Percentiles rank a stretch among this genome's conserved stretches.
phyloP scores from a whole-genome alignment of 108 stramenopile genomes.

The Nannochloropsis salina region DNA sequence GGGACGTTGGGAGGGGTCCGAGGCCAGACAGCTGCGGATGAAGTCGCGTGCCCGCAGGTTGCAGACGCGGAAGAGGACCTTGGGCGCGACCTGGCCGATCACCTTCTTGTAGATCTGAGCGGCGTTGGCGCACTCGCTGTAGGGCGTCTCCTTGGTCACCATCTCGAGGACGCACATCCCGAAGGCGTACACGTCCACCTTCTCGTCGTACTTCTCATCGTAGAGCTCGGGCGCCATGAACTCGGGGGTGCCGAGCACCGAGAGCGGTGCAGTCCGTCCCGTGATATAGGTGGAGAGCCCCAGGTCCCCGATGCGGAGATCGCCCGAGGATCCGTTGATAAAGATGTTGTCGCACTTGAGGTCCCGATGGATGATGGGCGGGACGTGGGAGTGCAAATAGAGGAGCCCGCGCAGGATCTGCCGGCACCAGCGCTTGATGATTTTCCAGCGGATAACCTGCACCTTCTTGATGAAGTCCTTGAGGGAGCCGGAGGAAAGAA shows the following conservation, averaged over 20 bases:
- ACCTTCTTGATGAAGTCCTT: conserved; percentile 84
- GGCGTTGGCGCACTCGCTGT: conserved; percentile 72
- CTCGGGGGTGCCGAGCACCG: conserved; percentile 89
- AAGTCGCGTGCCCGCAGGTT: conserved; percentile 72
- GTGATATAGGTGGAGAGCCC: conserved; percentile 78
- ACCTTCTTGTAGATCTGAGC: conserved; percentile 88
- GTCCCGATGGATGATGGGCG: conserved; percentile 97
- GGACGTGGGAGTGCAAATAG: conserved; percentile 92
- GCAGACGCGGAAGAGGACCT: conserved; percentile 66
- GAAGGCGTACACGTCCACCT: conserved; percentile 97
- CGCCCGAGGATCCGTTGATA: conserved; percentile 92
- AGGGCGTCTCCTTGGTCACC: conserved; percentile 89
- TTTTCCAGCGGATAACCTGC: conserved; percentile 89
- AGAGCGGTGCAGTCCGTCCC: conserved; percentile 40
- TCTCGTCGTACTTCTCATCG: conserved; percentile 90
- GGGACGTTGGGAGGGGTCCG: conserved; percentile 57
- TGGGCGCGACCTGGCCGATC: conserved; percentile 71
- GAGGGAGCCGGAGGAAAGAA: conserved; percentile 71
- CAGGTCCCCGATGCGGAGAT: conserved; percentile 92
- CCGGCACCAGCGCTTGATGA: conserved; percentile 87
- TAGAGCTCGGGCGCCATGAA: conserved; percentile 99
- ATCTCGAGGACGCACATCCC: conserved; percentile 97
- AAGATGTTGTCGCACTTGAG: conserved; percentile 86
- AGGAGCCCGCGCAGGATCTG: conserved; percentile 89
- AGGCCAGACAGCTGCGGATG: conserved; percentile 72